phyloP scores from a whole-genome alignment of 305 asterid genomes.

The Salvia sclarea region DNA sequence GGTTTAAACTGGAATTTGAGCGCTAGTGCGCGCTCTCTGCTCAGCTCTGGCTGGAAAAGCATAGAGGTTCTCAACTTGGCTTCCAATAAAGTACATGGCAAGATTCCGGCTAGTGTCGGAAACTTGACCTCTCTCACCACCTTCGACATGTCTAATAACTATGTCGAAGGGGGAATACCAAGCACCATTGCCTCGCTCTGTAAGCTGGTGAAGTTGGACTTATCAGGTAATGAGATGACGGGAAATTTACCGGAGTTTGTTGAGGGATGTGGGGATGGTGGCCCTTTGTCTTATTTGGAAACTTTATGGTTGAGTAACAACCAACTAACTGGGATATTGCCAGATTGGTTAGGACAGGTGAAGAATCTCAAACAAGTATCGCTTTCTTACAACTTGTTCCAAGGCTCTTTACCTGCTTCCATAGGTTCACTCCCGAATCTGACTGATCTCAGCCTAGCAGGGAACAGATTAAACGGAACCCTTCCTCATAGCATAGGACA shows the following conservation, averaged over 20 bases:
- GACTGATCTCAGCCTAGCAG: slow-evolving; percentile 31
- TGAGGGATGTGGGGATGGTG: slow-evolving; percentile 35
- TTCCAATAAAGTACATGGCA: too few relatives aligned
- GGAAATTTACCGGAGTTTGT: slow-evolving; percentile 45
- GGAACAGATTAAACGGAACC: slow-evolving; percentile 44
- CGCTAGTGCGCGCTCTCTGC: too few relatives aligned
- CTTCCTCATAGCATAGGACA: slow-evolving; percentile 45
- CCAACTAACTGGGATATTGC: slow-evolving; percentile 39
- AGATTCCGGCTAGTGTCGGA: too few relatives aligned
- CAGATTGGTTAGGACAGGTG: slow-evolving; percentile 46
- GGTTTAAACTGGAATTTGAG: too few relatives aligned
- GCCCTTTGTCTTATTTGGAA: slow-evolving; percentile 36
- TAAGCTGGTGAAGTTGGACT: too few relatives aligned
- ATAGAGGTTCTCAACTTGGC: too few relatives aligned
- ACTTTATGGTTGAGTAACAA: slow-evolving; percentile 36
- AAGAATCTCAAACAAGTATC: slow-evolving; percentile 43
- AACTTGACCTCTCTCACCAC: too few relatives aligned
- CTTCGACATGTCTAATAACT: too few relatives aligned
- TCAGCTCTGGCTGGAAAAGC: too few relatives aligned
- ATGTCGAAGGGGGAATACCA: too few relatives aligned
- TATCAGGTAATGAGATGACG: slow-evolving; percentile 37
- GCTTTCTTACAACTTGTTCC: slow-evolving; percentile 38
- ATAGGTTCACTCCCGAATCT: slow-evolving; percentile 38
- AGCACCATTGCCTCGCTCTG: too few relatives aligned
- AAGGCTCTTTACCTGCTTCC: slow-evolving; percentile 49